phyloP scores from a whole-genome alignment of 2,329 filamentous ascomycete genomes.

The Xylaria sp. region DNA sequence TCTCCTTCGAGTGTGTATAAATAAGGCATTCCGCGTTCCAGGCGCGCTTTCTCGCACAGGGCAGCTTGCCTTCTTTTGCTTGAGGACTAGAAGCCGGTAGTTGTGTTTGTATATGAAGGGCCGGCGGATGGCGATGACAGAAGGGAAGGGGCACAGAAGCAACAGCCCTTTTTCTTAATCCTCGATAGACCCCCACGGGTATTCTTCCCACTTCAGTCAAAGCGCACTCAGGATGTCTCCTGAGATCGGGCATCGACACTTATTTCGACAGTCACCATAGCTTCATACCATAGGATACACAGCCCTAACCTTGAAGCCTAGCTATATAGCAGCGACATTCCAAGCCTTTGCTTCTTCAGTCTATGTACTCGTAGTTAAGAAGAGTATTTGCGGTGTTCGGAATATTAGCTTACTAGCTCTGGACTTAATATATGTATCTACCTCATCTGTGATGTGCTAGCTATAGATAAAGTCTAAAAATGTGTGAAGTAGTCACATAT shows the following conservation, averaged over 20 bases:
- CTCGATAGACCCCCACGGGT: slow-evolving; percentile 50
- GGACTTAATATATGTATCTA: background rate
- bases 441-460: background rate
- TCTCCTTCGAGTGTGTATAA: slow-evolving; percentile 50
- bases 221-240: slow-evolving; percentile 43
- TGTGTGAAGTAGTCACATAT: background rate
- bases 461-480: background rate
- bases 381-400: background rate
- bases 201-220: slow-evolving; percentile 42
- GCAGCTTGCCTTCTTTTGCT: slow-evolving; percentile 16
- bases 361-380: slow-evolving; percentile 15
- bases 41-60: slow-evolving; percentile 27
- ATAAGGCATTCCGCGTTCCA: slow-evolving; percentile 42
- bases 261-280: slow-evolving; percentile 45
- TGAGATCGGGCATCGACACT: slow-evolving; percentile 40
- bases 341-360: slow-evolving; percentile 5
- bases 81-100: slow-evolving; percentile 24
- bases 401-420: background rate
- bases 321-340: slow-evolving; percentile 46
- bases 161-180: slow-evolving; percentile 40
- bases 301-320: slow-evolving; percentile 40
- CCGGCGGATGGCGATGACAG: slow-evolving; percentile 40
- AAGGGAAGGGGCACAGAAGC: slow-evolving; percentile 41
- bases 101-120: slow-evolving; percentile 47
- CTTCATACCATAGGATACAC: slow-evolving; percentile 45